Conservation (phyloP, 2,329 filamentous ascomycete genomes). For the Penicillium palitans region DNA sequence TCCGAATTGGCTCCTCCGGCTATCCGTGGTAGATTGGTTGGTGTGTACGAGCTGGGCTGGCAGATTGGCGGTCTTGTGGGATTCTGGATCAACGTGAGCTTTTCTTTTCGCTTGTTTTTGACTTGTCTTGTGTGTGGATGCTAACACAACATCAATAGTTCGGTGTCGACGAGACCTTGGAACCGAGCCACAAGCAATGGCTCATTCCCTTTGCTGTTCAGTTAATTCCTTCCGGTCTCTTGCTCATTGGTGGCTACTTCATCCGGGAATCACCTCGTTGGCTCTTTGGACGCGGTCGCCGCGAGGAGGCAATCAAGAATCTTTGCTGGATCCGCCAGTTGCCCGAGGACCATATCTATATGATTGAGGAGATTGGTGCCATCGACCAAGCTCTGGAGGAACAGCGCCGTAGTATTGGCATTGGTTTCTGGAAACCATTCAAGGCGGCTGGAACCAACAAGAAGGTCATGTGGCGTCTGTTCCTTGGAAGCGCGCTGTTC, state of each 20-base stretch:
- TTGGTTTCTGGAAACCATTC: conserved; percentile 76
- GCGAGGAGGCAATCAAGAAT: conserved; percentile 63
- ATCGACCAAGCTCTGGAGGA: conserved; percentile 70
- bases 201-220: conserved; percentile 46
- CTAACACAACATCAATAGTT: conserved; percentile 41
- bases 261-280: conserved; percentile 68
- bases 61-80: conserved; percentile 54
- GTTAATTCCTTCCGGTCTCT: conserved; percentile 43
- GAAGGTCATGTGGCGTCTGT: conserved; percentile 68
- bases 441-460: conserved; percentile 54
- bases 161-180: conserved; percentile 50
- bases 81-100: conserved; percentile 52
- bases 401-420: conserved; percentile 62
- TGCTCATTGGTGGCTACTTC: conserved; percentile 59
- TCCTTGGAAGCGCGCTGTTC: conserved; percentile 72
- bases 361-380: conserved; percentile 69
- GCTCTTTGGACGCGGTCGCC: conserved; percentile 67
- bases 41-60: conserved; percentile 59
- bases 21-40: conserved; percentile 60
- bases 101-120: conserved; percentile 14
- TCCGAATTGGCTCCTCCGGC: conserved; percentile 59
- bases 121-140: not conserved
- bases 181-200: conserved; percentile 41
- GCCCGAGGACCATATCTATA: conserved; percentile 55
- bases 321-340: conserved; percentile 50